Evolutionary conservation across 345 rosid genomes (phyloP), one percentile per base, ranked within the genome.

Genomic region (Camelina neglecta): DNA sequence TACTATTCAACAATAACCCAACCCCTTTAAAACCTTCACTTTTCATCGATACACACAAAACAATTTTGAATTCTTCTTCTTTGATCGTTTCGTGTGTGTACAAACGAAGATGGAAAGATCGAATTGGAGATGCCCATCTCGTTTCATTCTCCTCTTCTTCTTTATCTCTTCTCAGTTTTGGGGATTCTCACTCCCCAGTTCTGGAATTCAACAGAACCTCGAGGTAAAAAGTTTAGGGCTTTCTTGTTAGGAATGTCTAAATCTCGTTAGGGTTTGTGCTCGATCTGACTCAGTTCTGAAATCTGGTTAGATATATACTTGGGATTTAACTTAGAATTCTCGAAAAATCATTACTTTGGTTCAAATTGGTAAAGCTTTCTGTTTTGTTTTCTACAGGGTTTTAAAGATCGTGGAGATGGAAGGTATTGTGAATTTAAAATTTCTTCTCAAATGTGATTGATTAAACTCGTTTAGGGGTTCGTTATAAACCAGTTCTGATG

Each of bases 131-230:
- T 31, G 7, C 5, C 31, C 71, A 66, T 33, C 71, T 50, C 59
- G 10, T 33, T 18, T 0, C 4, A 26, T 66, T 51, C 57, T 50
- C 16, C 47, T 66, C 71, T 66, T 7, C 71, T 49, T 50, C 31
- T 66, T 50, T 11, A 7, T 66, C 20, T 49, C 71, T 49, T n/a
- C 59, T 66, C 58, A 49, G 8, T 49, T 66, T 66, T 50, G 71
- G 71, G 45, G 59, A 49, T 66, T 66, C 6, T 66, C 71, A 49
- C 11, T 33, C 11, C 71, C 47, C 10, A 49, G 12, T 35, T 66
- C 71, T 11, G 11, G 33, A 33, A 29, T 31, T 66, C 45, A 66
- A 66, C 45, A 66, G 0, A 33, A 49, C 0, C 71, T 66, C 44
- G 45, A 66, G 58, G 71, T 66, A 18, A 64, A 3, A 29, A 29